A percentile compares a stretch with the other conserved stretches of the same genome.
phyloP scores from a whole-genome alignment of 192 early-diverging fungal genomes.

The Thamnidium elegans region DNA sequence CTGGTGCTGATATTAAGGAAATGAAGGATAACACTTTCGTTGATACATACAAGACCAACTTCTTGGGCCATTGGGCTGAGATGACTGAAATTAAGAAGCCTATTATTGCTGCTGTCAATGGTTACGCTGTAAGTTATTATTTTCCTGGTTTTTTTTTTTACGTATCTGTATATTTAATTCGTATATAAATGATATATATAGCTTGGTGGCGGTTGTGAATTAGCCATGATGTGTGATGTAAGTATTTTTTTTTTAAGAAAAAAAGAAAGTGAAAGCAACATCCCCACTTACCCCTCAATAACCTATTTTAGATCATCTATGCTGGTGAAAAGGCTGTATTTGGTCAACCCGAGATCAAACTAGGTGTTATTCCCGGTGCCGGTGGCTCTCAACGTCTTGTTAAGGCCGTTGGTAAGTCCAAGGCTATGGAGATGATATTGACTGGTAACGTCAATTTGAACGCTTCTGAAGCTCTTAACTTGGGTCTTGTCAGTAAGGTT shows the following conservation, averaged over 20 bases:
- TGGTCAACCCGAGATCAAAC: slow-evolving; percentile 98
- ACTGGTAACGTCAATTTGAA: slow-evolving; percentile 79
- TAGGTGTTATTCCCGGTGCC: slow-evolving; percentile 94
- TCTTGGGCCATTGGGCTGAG: slow-evolving; percentile 92
- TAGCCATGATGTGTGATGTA: slow-evolving; percentile 96
- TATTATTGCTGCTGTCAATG: slow-evolving; percentile 96
- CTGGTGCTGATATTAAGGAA: slow-evolving; percentile 99
- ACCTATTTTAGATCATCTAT: slow-evolving; percentile 80
- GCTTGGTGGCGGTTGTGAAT: slow-evolving; percentile 97
- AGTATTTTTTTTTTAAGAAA: slow-evolving; percentile 27
- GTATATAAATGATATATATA: slow-evolving; percentile 30
- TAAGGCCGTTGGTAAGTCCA: slow-evolving; percentile 93
- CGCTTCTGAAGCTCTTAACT: slow-evolving; percentile 82
- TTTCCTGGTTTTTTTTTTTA: background rate
- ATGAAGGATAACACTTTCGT: slow-evolving; percentile 90
- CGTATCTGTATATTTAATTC: background rate
- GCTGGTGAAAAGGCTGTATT: slow-evolving; percentile 96
- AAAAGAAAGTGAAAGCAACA: slow-evolving; percentile 2
- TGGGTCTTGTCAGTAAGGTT: slow-evolving; percentile 84
- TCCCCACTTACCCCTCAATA: background rate
- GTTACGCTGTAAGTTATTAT: slow-evolving; percentile 73
- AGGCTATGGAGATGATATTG: slow-evolving; percentile 96
- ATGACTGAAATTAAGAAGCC: slow-evolving; percentile 92
- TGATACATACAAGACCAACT: slow-evolving; percentile 86
- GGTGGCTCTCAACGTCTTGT: slow-evolving; percentile 85